Evolutionary conservation across 345 rosid species (phyloP).

Genomic region (Nasturtium officinale): DNA sequence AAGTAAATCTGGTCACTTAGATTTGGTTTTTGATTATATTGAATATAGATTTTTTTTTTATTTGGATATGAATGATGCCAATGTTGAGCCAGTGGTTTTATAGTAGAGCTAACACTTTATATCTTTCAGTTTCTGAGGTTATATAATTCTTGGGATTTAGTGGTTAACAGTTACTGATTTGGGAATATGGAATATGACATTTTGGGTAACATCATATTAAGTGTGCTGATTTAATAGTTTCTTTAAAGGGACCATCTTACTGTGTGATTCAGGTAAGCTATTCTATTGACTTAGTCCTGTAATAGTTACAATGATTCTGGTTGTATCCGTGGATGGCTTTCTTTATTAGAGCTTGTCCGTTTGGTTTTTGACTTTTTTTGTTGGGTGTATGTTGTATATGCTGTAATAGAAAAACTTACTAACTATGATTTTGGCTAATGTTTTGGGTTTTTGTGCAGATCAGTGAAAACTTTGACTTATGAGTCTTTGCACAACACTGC

Average conservation of each 20-base stretch:
- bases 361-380: not conserved
- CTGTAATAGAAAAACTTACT: not conserved
- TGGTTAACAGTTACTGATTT: not conserved
- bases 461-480: slow-evolving; percentile 87
- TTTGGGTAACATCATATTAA: not conserved
- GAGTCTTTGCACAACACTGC: slow-evolving; percentile 78
- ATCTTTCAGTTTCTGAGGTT: not conserved
- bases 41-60: not conserved
- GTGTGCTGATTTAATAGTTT: not conserved
- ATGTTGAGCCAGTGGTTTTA: not conserved
- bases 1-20: not conserved
- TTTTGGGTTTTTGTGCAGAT: slow-evolving; percentile 58
- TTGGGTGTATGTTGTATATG: not conserved
- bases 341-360: not conserved
- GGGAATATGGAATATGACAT: not conserved
- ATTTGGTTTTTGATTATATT: slow-evolving; percentile 10
- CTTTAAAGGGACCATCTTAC: not conserved
- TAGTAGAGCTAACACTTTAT: not conserved
- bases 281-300: not conserved
- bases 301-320: not conserved
- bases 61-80: not conserved
- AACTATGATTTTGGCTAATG: not conserved
- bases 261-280: not conserved
- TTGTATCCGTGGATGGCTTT: not conserved
- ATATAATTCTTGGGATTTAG: not conserved